Base-by-base conservation (phyloP, 352 stramenopile species). In the Ophiocytium majus region DNA sequence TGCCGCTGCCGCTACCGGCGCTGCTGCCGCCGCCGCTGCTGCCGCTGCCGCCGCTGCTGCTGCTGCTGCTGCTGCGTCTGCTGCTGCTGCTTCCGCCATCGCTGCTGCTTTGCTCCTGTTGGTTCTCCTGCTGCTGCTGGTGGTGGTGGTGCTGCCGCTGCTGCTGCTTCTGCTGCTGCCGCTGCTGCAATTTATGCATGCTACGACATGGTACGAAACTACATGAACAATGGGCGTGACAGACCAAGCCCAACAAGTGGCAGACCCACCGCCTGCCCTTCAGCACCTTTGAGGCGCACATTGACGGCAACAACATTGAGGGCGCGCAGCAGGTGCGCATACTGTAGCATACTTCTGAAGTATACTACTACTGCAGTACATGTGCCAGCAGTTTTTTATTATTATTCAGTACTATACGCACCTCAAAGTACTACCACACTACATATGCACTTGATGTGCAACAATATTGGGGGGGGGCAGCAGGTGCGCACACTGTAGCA, bases 221-320 rank as follows among this genome's bases (percentile, higher is more conserved):
- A 23, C 1, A 74, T 31, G 31, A 31, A 10, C 9, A 0, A n/a
- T 78, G 14, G 34, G 31, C 75, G n/a, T 83, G 49, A 5, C 84
- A 86, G 85, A 88, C 85, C 9, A 88, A 88, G 78, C 76, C 81
- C n/a, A 86, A 88, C 85, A 86, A 88, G 81, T 88, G 85, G 85
- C 74, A 83, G 78, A 88, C 85, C 17, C 81, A 86, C 50, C 74
- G 85, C 10, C 10, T 88, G 10, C 63, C 85, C n/a, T 88, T 88
- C 82, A 85, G 76, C 32, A 50, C 71, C 0, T 88, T 88, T 63
- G 50, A 86, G 75, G 71, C 85, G 14, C 85, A 83, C 66, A 31
- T 83, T 28, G 63, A 87, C 32, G 85, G 84, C 14, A 43, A 5
- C 32, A 78, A 78, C 35, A 78, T 78, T 78, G 66, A 78, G 32